These are phyloP conservation scores for Eremochloa ophiuroides DNA, from an alignment of 176 grass and related monocot genomes.

Conservation along the genomic window DNA sequence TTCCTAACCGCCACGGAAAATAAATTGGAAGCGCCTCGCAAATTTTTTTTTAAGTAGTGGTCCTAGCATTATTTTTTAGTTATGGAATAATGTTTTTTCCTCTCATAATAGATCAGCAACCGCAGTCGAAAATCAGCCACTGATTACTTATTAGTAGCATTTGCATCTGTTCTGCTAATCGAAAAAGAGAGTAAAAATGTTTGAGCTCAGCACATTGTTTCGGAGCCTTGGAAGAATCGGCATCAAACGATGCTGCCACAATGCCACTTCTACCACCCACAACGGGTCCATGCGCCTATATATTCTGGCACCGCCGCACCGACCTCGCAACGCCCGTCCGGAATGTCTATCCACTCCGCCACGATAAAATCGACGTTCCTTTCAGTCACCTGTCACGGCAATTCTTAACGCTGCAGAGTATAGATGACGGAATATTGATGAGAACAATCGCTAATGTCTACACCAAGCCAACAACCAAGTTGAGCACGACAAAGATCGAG, in stretches of 20 bases:
- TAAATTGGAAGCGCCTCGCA: too few species aligned
- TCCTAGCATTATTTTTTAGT: too few species aligned
- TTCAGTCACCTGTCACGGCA: slow-evolving; percentile 22
- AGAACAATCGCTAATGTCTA: background rate
- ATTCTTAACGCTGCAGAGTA: background rate
- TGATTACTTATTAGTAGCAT: too few species aligned
- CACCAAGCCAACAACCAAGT: background rate
- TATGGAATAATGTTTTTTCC: too few species aligned
- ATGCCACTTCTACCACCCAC: background rate
- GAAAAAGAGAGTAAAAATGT: background rate
- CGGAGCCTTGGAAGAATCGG: background rate
- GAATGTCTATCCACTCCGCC: slow-evolving; percentile 26
- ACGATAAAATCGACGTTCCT: slow-evolving; percentile 2
- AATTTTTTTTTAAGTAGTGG: too few species aligned
- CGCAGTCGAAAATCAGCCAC: too few species aligned
- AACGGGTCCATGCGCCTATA: background rate
- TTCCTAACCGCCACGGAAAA: too few species aligned
- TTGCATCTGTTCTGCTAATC: too few species aligned
- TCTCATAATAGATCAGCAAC: too few species aligned
- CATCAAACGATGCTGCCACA: too few species aligned
- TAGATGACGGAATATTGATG: background rate
- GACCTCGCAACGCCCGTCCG: background rate
- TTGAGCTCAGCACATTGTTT: background rate
- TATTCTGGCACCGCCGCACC: slow-evolving; percentile 23
- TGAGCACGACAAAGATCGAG: background rate